Conservation (phyloP, 2,329 filamentous ascomycete species). For the Calonectria honghensis region DNA sequence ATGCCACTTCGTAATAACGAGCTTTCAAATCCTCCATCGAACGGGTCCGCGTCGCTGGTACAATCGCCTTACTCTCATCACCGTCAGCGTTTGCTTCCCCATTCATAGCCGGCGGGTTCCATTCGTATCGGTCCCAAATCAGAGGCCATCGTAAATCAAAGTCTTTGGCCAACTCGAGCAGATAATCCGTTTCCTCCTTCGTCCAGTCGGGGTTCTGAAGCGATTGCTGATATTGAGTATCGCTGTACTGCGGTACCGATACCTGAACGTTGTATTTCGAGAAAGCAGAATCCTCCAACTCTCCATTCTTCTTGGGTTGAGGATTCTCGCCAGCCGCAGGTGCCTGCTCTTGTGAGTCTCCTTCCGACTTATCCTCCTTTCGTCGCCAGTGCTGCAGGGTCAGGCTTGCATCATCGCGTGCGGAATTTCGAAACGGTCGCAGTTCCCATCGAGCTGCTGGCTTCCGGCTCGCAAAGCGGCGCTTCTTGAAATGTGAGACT, state of each 20-base stretch:
- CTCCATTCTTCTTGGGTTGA: conserved; percentile 54
- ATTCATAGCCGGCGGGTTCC: conserved; percentile 68
- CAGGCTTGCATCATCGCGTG: conserved; percentile 80
- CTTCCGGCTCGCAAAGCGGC: conserved; percentile 72
- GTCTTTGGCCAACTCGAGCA: conserved; percentile 83
- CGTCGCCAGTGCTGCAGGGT: conserved; percentile 88
- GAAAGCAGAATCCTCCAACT: conserved; percentile 78
- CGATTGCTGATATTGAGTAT: conserved; percentile 88
- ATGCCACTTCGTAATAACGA: conserved; percentile 91
- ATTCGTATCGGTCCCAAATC: conserved; percentile 95
- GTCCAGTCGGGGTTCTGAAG: conserved; percentile 88
- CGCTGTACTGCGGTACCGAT: conserved; percentile 86
- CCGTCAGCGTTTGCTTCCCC: conserved; percentile 67
- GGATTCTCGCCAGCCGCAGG: conserved; percentile 50
- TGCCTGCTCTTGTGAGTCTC: conserved; percentile 57
- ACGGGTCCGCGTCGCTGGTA: conserved; percentile 73
- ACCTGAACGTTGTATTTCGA: conserved; percentile 92
- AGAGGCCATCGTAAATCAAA: conserved; percentile 94
- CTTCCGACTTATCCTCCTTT: conserved; percentile 71
- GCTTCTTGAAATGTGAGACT: conserved; percentile 75
- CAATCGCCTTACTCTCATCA: conserved; percentile 71
- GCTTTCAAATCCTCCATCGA: conserved; percentile 93
- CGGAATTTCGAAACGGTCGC: conserved; percentile 84
- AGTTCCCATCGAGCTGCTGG: conserved; percentile 79
- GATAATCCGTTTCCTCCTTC: conserved; percentile 94